Percentiles rank a stretch among this genome's conserved stretches.
Evolutionary conservation across 2,329 filamentous ascomycete genomes (phyloP).

Genomic region (Trichophyton verrucosum): DNA sequence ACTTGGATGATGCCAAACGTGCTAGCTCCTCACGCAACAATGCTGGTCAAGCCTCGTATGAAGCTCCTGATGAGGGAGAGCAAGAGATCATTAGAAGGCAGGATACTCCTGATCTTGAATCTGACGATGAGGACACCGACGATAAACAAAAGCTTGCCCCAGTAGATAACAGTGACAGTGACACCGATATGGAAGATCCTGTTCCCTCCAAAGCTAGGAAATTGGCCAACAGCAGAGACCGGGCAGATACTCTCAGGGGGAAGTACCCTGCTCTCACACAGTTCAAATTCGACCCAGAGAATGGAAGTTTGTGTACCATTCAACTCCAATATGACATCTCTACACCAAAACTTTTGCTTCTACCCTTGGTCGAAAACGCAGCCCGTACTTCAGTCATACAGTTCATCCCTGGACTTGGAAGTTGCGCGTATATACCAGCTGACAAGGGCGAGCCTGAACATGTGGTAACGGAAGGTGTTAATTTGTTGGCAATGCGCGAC

Average conservation of each 20-base stretch:
- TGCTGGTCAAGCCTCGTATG: constrained; percentile 73
- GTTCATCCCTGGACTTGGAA: constrained; percentile 64
- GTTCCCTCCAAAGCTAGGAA: constrained; percentile 30
- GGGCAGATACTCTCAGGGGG: constrained; percentile 53
- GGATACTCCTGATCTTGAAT: constrained; percentile 46
- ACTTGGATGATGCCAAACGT: constrained; percentile 57
- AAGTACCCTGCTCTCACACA: constrained; percentile 54
- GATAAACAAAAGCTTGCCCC: background rate
- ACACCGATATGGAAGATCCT: constrained; percentile 25
- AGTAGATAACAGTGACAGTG: constrained; percentile 21
- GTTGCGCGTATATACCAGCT: constrained; percentile 56
- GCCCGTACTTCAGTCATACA: constrained; percentile 72
- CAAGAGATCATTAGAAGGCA: constrained; percentile 59
- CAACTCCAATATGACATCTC: constrained; percentile 68
- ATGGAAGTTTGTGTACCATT: constrained; percentile 64
- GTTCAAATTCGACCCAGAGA: constrained; percentile 67
- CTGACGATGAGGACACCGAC: constrained; percentile 40
- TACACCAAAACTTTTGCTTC: constrained; percentile 83
- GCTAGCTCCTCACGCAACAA: constrained; percentile 56
- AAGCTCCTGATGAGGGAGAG: constrained; percentile 85
- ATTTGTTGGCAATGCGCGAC: constrained; percentile 79
- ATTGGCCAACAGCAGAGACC: constrained; percentile 36
- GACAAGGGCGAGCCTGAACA: constrained; percentile 36
- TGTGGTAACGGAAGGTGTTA: constrained; percentile 73
- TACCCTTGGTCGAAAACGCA: constrained; percentile 75